Conservation (phyloP, 331 rosid species). For the Quercus lobata region DNA sequence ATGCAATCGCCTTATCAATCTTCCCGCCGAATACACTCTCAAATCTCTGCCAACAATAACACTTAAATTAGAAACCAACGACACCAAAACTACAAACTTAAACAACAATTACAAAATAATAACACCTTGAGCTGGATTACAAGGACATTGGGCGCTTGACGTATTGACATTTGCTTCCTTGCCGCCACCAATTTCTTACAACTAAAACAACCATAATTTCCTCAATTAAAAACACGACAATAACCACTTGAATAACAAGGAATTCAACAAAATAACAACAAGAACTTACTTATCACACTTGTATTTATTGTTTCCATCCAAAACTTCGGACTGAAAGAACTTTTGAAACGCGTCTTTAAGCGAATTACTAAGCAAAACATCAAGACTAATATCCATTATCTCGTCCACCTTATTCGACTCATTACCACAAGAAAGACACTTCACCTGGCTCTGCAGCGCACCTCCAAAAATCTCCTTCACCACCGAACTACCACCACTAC, state of each 20-base stretch:
- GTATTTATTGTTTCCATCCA: conserved; percentile 95
- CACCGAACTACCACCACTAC: conserved; percentile 26
- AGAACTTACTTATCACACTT: conserved; percentile 74
- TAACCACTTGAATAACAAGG: too few species aligned
- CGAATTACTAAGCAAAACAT: conserved; percentile 88
- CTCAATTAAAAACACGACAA: conserved; percentile 20
- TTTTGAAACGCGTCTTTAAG: conserved; percentile 79
- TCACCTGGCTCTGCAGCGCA: conserved; percentile 98
- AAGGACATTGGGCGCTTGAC: conserved; percentile 89
- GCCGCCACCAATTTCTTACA: conserved; percentile 93
- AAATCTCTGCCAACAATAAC: conserved; percentile 65
- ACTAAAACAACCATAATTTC: conserved; percentile 35
- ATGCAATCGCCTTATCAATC: conserved; percentile 86
- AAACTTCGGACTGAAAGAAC: conserved; percentile 88
- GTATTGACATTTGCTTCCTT: conserved; percentile 93
- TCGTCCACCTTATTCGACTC: conserved; percentile 99
- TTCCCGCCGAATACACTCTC: conserved; percentile 90
- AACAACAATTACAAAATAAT: conserved; percentile 1
- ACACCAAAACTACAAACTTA: neutral
- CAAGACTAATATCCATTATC: conserved; percentile 98
- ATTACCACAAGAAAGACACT: conserved; percentile 78
- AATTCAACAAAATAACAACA: too few species aligned
- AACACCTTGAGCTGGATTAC: conserved; percentile 92
- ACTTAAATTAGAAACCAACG: conserved; percentile 14
- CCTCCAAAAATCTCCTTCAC: conserved; percentile 97